Conservation (phyloP, 1,284 basidiomycete species). For the Pisolithus thermaeus region DNA sequence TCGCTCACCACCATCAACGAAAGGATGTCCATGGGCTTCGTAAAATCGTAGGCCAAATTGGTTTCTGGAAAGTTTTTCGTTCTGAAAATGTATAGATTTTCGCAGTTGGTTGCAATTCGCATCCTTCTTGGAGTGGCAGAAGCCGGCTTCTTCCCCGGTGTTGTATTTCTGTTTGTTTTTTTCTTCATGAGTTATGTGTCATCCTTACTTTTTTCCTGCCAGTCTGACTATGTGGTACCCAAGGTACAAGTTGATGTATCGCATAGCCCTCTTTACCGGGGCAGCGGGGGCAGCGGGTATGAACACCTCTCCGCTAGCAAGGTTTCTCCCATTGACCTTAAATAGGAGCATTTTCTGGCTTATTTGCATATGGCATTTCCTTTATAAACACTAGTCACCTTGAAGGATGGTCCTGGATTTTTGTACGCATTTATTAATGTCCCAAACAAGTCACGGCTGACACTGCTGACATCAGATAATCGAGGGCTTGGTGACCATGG, state of each 20-base stretch:
- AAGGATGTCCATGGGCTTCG: slow-evolving; percentile 58
- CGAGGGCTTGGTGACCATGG: slow-evolving; percentile 32
- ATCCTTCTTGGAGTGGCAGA: slow-evolving; percentile 58
- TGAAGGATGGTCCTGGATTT: slow-evolving; percentile 27
- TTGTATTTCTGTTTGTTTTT: slow-evolving; percentile 48
- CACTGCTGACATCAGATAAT: slow-evolving; percentile 23
- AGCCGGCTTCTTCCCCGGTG: slow-evolving; percentile 61
- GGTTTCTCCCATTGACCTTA: slow-evolving; percentile 17
- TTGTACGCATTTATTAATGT: slow-evolving; percentile 14
- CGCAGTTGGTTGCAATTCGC: slow-evolving; percentile 51
- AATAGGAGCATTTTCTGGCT: slow-evolving; percentile 18
- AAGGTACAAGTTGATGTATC: slow-evolving; percentile 3
- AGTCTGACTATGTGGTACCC: slow-evolving; percentile 9
- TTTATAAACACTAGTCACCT: slow-evolving; percentile 22
- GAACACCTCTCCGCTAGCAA: neutral
- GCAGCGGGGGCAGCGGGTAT: slow-evolving; percentile 14
- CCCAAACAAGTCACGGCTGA: neutral
- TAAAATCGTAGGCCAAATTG: slow-evolving; percentile 27
- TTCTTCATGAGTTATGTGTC: neutral
- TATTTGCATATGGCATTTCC: slow-evolving; percentile 16
- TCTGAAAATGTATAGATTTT: slow-evolving; percentile 34
- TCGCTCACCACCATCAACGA: slow-evolving; percentile 1
- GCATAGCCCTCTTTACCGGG: slow-evolving; percentile 28
- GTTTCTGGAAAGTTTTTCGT: neutral
- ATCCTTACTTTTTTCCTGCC: neutral